A percentile compares a stretch with the other conserved stretches of the same genome.
Conservation (phyloP, 805 yeast genomes). For the Sugiyamaella chiloensis region DNA sequence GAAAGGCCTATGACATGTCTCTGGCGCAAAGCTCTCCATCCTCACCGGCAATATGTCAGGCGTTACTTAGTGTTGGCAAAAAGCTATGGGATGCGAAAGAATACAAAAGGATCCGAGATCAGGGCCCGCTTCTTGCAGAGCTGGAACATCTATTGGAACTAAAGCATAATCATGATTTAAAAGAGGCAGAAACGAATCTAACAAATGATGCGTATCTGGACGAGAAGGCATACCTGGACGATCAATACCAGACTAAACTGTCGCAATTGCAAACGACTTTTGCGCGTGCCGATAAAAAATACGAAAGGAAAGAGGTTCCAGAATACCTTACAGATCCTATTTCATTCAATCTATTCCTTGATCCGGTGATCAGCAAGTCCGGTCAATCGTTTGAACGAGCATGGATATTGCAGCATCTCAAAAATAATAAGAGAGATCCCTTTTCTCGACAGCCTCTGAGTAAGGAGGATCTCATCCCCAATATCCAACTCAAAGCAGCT, state of each 20-base stretch:
- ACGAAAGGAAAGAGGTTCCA: conserved; percentile 33
- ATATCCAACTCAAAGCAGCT: conserved; percentile 40
- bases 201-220: conserved; percentile 22
- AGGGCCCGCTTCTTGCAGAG: conserved; percentile 26
- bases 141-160: conserved; percentile 24
- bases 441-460: conserved; percentile 38
- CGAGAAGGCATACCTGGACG: conserved; percentile 21
- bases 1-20: conserved; percentile 31
- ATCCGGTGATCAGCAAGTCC: conserved; percentile 45
- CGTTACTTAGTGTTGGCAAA: conserved; percentile 26
- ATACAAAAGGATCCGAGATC: conserved; percentile 21
- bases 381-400: conserved; percentile 44
- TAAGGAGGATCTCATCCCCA: conserved; percentile 40
- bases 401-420: conserved; percentile 38
- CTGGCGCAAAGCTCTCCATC: conserved; percentile 29
- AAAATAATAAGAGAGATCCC: conserved; percentile 40
- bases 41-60: conserved; percentile 25
- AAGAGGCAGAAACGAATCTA: conserved; percentile 13
- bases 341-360: conserved; percentile 39
- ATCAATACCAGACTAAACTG: conserved; percentile 21
- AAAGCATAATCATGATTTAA: conserved; percentile 11
- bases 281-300: conserved; percentile 23
- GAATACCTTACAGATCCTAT: conserved; percentile 41
- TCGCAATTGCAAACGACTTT: conserved; percentile 24
- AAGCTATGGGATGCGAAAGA: conserved; percentile 28